These are phyloP conservation scores for Xylaria sp. DNA, from an alignment of 2,329 filamentous ascomycete genomes.

Conservation along the genomic window DNA sequence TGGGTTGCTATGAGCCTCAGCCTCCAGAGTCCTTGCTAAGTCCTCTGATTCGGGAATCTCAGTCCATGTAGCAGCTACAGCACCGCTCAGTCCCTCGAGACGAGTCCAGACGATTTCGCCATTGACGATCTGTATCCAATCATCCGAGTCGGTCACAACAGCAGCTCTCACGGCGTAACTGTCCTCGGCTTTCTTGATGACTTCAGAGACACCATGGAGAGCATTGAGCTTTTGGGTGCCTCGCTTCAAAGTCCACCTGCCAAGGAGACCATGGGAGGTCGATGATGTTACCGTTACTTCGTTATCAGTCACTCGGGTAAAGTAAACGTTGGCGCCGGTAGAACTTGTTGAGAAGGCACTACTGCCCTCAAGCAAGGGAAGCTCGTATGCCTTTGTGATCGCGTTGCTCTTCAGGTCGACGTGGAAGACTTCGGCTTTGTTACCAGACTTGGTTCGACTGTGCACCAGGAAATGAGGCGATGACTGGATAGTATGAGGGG, in stretches of 20 bases:
- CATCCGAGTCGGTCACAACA: constrained; percentile 67
- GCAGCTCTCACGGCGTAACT: constrained; percentile 81
- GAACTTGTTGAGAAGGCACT: constrained; percentile 83
- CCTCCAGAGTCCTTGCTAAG: constrained; percentile 79
- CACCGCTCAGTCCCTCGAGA: constrained; percentile 79
- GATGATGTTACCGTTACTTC: constrained; percentile 79
- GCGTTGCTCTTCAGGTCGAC: constrained; percentile 72
- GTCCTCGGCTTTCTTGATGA: constrained; percentile 71
- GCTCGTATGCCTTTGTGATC: constrained; percentile 78
- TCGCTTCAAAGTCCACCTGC: constrained; percentile 69
- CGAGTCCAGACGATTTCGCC: constrained; percentile 81
- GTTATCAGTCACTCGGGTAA: constrained; percentile 78
- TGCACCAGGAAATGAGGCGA: constrained; percentile 86
- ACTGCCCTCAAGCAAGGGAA: constrained; percentile 72
- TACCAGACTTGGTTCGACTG: constrained; percentile 70
- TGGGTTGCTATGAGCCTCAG: constrained; percentile 83
- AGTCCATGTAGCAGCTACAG: constrained; percentile 80
- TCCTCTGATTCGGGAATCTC: constrained; percentile 76
- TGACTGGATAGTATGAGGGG: constrained; percentile 73
- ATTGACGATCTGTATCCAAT: constrained; percentile 86
- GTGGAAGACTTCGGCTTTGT: constrained; percentile 87
- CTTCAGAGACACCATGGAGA: constrained; percentile 78
- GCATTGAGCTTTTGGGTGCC: constrained; percentile 51
- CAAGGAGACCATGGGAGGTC: constrained; percentile 75
- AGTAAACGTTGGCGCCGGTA: constrained; percentile 82